phyloP scores from a whole-genome alignment of 306 rosid genomes.

The Prunus persica region DNA sequence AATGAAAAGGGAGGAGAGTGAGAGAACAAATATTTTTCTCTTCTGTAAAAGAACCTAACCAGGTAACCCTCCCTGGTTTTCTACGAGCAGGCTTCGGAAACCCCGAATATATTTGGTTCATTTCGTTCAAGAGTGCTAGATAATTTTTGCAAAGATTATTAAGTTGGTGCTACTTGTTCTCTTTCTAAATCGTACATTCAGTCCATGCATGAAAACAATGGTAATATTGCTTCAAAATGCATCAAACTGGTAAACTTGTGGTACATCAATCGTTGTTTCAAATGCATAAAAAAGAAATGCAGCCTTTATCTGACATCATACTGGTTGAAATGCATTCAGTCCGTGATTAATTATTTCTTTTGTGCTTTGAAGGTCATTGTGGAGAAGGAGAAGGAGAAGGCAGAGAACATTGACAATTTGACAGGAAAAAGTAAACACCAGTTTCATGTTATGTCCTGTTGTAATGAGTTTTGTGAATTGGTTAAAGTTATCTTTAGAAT shows the following conservation, averaged over 20 bases:
- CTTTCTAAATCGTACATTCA: not conserved
- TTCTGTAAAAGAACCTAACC: not conserved
- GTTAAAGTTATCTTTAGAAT: not conserved
- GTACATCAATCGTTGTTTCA: too few relatives aligned
- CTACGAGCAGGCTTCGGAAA: not conserved
- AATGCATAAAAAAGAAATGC: too few relatives aligned
- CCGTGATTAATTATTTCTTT: not conserved
- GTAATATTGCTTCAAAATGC: not conserved
- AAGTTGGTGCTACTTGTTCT: not conserved
- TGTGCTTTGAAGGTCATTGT: constrained; percentile 35
- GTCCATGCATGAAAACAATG: not conserved
- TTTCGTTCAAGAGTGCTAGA: too few relatives aligned
- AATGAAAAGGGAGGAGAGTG: too few relatives aligned
- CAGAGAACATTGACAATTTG: constrained; percentile 27
- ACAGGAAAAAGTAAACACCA: constrained; percentile 45
- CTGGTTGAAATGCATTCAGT: not conserved
- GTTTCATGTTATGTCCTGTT: not conserved
- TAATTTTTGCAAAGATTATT: not conserved
- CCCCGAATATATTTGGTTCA: not conserved
- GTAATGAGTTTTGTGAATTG: not conserved
- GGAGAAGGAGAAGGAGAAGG: too few relatives aligned
- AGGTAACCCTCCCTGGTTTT: not conserved
- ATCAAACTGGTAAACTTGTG: too few relatives aligned
- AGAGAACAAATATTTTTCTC: not conserved
- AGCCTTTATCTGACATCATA: too few relatives aligned